phyloP scores from a whole-genome alignment of 768 basidiomycete species.

The Pisolithus orientalis region DNA sequence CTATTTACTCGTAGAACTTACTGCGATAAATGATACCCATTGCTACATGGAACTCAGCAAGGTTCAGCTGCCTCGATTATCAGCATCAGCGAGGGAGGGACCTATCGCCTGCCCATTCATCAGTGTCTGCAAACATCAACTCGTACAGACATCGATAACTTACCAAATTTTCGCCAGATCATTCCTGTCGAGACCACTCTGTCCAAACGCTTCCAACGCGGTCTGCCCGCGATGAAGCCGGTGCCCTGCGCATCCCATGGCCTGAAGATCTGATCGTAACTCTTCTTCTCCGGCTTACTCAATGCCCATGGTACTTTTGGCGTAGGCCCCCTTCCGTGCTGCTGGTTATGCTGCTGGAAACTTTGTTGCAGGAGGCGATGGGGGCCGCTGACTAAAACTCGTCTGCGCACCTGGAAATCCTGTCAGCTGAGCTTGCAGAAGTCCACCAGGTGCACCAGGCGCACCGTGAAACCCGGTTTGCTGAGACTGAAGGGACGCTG shows the following conservation, averaged over 20 bases:
- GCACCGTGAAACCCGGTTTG: constrained; percentile 38
- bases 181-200: constrained; percentile 83
- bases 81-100: constrained; percentile 73
- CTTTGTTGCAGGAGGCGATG: constrained; percentile 71
- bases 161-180: constrained; percentile 93
- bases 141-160: constrained; percentile 20
- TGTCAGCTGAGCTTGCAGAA: constrained; percentile 48
- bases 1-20: constrained; percentile 36
- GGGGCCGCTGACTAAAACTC: constrained; percentile 30
- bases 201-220: constrained; percentile 90
- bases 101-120: constrained; percentile 39
- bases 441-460: constrained; percentile 26
- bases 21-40: constrained; percentile 98
- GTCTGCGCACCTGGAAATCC: constrained; percentile 35
- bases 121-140: background rate
- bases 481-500: constrained; percentile 39
- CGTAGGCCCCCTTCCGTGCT: constrained; percentile 55
- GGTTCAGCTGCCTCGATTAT: constrained; percentile 90
- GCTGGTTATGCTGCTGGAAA: constrained; percentile 83
- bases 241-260: constrained; percentile 84
- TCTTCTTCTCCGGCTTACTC: constrained; percentile 88
- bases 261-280: constrained; percentile 92
- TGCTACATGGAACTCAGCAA: constrained; percentile 95
- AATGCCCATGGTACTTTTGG: constrained; percentile 83
- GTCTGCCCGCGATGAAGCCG: constrained; percentile 82